Percentiles rank a stretch among this genome's conserved stretches.
phyloP scores from a whole-genome alignment of 129 eudicot genomes.

The Silybum marianum region DNA sequence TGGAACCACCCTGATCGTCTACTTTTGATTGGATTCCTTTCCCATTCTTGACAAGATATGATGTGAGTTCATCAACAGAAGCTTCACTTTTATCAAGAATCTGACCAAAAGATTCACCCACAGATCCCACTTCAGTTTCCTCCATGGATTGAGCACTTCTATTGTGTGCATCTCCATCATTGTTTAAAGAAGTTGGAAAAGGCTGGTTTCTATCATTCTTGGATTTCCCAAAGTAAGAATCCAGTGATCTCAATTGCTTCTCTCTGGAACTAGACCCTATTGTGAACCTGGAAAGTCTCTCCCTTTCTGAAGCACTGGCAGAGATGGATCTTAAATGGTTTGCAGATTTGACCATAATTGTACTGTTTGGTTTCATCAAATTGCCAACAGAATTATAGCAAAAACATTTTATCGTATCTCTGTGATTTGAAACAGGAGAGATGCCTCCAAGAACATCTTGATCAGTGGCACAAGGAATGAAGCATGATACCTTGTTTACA shows the following conservation, averaged over 20 bases:
- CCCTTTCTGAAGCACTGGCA: constrained; percentile 27
- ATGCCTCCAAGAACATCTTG: constrained; percentile 14
- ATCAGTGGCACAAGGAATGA: not conserved
- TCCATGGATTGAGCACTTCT: not conserved
- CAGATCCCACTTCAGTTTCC: constrained; percentile 14
- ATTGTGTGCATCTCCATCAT: constrained; percentile 19
- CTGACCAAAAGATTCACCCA: constrained; percentile 10
- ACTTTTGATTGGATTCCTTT: constrained; percentile 24
- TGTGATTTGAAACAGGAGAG: constrained; percentile 12
- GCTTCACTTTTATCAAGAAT: constrained; percentile 20
- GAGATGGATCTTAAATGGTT: constrained; percentile 28
- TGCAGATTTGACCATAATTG: constrained; percentile 24
- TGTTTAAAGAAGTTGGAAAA: constrained; percentile 15
- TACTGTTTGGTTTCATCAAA: constrained; percentile 3
- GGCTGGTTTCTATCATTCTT: constrained; percentile 28
- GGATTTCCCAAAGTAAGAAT: constrained; percentile 56
- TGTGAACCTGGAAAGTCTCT: constrained; percentile 23
- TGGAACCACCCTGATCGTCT: constrained; percentile 28
- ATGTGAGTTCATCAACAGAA: constrained; percentile 21
- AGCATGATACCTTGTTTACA: constrained; percentile 2
- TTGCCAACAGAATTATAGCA: constrained; percentile 17
- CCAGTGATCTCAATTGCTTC: constrained; percentile 59
- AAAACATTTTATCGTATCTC: constrained; percentile 3
- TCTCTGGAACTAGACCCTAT: constrained; percentile 41
- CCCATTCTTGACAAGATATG: constrained; percentile 20